These are phyloP conservation scores for Xylaria scruposa DNA, from an alignment of 495 filamentous ascomycete genomes.

Conservation along the genomic window DNA sequence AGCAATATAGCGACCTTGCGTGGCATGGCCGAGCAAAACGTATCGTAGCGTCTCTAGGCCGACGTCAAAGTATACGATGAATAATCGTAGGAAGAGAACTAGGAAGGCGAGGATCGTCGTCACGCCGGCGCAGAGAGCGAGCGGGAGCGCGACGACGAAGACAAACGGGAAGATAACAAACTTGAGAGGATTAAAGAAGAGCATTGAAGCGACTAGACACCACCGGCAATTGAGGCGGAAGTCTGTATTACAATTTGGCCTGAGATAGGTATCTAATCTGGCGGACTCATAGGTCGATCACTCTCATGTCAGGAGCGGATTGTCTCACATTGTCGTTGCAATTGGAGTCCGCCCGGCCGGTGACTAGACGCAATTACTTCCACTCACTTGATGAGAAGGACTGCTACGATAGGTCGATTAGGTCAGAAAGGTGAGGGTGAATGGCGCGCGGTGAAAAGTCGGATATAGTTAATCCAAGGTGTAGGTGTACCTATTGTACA, in stretches of 20 bases:
- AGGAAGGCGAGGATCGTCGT: constrained; percentile 72
- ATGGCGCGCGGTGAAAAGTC: neutral
- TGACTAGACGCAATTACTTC: neutral
- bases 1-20: constrained; percentile 30
- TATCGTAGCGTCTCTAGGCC: constrained; percentile 51
- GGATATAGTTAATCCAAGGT: neutral
- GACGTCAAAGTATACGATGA: constrained; percentile 74
- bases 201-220: constrained; percentile 42
- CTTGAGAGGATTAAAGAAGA: constrained; percentile 54
- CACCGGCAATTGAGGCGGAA: neutral
- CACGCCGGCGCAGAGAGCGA: constrained; percentile 70
- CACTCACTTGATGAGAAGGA: neutral
- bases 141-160: constrained; percentile 69
- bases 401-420: neutral
- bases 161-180: constrained; percentile 68
- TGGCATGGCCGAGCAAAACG: constrained; percentile 35
- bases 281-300: constrained; percentile 8
- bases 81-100: constrained; percentile 68
- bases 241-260: neutral
- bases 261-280: neutral
- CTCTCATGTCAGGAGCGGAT: neutral
- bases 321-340: constrained; percentile 21
- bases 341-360: neutral
- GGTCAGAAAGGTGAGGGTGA: neutral
- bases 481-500: neutral